These are phyloP conservation scores for Cyclaneusma minus DNA, from an alignment of 2,329 filamentous ascomycete species.

Conservation along the genomic window DNA sequence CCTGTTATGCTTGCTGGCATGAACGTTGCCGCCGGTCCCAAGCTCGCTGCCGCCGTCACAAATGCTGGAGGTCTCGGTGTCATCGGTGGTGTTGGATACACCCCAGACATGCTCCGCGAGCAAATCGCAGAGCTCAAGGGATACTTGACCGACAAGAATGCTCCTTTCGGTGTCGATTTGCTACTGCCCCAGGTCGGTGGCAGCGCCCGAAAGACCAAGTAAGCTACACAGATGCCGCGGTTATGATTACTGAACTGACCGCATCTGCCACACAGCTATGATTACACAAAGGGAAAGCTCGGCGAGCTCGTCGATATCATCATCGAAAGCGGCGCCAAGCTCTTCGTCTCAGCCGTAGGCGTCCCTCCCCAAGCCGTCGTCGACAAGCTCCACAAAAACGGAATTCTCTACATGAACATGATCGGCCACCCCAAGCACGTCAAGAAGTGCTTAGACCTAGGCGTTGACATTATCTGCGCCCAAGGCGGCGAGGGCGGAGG, in stretches of 20 bases:
- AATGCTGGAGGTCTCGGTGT: slow-evolving; percentile 95
- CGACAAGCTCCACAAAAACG: slow-evolving; percentile 73
- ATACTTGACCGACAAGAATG: slow-evolving; percentile 76
- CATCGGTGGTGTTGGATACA: slow-evolving; percentile 90
- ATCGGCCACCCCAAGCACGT: slow-evolving; percentile 99
- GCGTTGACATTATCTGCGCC: slow-evolving; percentile 92
- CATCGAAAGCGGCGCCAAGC: slow-evolving; percentile 77
- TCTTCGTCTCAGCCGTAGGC: slow-evolving; percentile 95
- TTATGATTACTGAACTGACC: slow-evolving; percentile 11
- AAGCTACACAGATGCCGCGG: slow-evolving; percentile 13
- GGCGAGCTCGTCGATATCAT: slow-evolving; percentile 79
- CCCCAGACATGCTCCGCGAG: slow-evolving; percentile 89
- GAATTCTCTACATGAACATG: slow-evolving; percentile 99
- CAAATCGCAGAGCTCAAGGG: slow-evolving; percentile 91
- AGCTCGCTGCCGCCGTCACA: slow-evolving; percentile 89
- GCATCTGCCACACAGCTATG: slow-evolving; percentile 49
- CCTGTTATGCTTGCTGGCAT: slow-evolving; percentile 92
- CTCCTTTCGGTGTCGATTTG: slow-evolving; percentile 88
- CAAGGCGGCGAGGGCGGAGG: slow-evolving; percentile 96
- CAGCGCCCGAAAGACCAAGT: slow-evolving; percentile 89
- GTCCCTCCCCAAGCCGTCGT: slow-evolving; percentile 81
- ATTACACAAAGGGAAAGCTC: slow-evolving; percentile 99
- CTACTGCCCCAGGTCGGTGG: slow-evolving; percentile 90
- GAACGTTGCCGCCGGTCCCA: slow-evolving; percentile 96
- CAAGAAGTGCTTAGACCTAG: slow-evolving; percentile 82